These are phyloP conservation scores for Rhexocercosporidium sp. DNA, from an alignment of 2,329 filamentous ascomycete species.

Conservation along the genomic window DNA sequence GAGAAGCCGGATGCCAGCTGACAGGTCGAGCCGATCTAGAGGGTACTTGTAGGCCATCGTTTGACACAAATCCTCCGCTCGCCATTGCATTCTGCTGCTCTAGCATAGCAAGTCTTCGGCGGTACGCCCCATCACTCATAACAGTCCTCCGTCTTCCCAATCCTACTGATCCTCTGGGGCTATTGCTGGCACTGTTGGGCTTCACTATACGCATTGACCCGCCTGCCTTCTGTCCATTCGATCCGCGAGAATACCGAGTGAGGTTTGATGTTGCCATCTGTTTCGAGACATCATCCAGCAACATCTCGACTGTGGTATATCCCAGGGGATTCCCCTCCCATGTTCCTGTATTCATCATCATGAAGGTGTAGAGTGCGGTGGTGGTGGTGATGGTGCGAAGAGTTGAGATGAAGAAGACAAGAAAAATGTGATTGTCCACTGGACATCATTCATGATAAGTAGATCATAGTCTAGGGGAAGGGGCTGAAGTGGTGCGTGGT, in stretches of 20 bases:
- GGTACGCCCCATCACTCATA: slow-evolving; percentile 51
- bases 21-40: slow-evolving; percentile 60
- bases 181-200: slow-evolving; percentile 71
- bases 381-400: slow-evolving; percentile 3
- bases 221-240: slow-evolving; percentile 55
- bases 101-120: slow-evolving; percentile 34
- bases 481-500: slow-evolving; percentile 30
- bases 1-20: slow-evolving; percentile 76
- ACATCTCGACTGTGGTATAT: slow-evolving; percentile 49
- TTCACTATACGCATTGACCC: slow-evolving; percentile 66
- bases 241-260: slow-evolving; percentile 54
- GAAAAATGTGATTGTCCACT: slow-evolving; percentile 18
- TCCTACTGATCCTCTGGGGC: slow-evolving; percentile 60
- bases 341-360: slow-evolving; percentile 37
- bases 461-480: slow-evolving; percentile 28
- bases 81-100: slow-evolving; percentile 51
- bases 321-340: slow-evolving; percentile 34
- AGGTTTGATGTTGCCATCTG: slow-evolving; percentile 56
- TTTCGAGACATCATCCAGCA: slow-evolving; percentile 57
- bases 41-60: slow-evolving; percentile 40
- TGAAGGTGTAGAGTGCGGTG: slow-evolving; percentile 10
- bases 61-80: slow-evolving; percentile 49
- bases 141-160: slow-evolving; percentile 61
- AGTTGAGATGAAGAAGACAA: slow-evolving; percentile 13
- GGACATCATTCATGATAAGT: slow-evolving; percentile 26